Base-by-base conservation (phyloP, 805 yeast genomes). In the Candida peoriensis region DNA sequence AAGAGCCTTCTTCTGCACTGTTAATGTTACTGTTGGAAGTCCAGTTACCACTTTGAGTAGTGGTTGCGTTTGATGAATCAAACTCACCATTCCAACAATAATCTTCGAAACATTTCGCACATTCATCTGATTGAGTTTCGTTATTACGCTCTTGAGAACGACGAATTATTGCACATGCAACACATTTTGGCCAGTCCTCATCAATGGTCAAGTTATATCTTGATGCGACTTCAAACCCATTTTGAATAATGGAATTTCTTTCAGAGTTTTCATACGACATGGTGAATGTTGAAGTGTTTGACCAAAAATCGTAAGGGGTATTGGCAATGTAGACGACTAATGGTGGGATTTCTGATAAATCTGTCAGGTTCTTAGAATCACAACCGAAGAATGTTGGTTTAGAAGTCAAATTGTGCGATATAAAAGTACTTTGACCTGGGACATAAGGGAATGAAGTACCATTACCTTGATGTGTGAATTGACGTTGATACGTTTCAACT, bases 351-450 rank as follows among this genome's bases (percentile, higher is more conserved):
- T 67, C 63, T 28, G 66, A 54, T 40, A 80, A 63, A 12, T 57
- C 61, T 7, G 88, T 76, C 52, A 80, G 61, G 51, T 83, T 81
- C 1, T 59, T 45, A 5, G 84, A 69, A 52, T 82, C 72, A 59
- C 96, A 86, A 22, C 96, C 96, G 55, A 87, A 87, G 63, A 87
- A 86, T 1, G 81, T 68, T 33, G 95, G 95, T 41, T 61, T 70
- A 8, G 78, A 64, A 12, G 85, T 79, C 43, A 85, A 64, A 38
- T 81, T 81, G 43, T 63, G 48, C 39, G 70, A 68, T 18, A 74
- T 51, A 56, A 85, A 81, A 0, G 88, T 71, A 28, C 68, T 59
- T 19, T 55, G 61, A 54, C 77, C 89, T 10, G 95, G 95, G 36
- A 86, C 89, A 46, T 81, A 74, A 8, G 95, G 95, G 69, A 82